These are phyloP conservation scores for Arthrocladium fulminans DNA, from an alignment of 2,329 filamentous ascomycete genomes.

Conservation along the genomic window DNA sequence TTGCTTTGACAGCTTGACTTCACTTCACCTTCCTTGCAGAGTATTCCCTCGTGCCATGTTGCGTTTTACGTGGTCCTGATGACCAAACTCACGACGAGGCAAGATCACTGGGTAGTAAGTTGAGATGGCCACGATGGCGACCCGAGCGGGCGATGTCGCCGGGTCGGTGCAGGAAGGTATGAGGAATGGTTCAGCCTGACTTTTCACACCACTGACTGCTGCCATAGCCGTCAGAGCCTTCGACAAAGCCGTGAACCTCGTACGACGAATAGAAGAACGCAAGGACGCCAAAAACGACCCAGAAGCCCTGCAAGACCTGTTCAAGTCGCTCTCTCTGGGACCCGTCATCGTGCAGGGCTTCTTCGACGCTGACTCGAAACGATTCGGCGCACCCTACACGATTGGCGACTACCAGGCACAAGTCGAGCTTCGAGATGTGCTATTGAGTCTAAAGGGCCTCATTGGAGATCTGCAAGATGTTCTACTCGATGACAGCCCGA, in stretches of 20 bases:
- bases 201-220: background rate
- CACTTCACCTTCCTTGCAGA: background rate
- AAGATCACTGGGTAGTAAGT: background rate
- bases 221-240: slow-evolving; percentile 27
- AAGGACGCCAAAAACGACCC: slow-evolving; percentile 15
- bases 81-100: background rate
- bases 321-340: slow-evolving; percentile 30
- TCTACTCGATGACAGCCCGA: slow-evolving; percentile 25
- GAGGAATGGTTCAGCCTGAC: slow-evolving; percentile 1
- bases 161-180: slow-evolving; percentile 6
- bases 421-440: slow-evolving; percentile 33
- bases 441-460: slow-evolving; percentile 31
- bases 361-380: slow-evolving; percentile 28
- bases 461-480: slow-evolving; percentile 28
- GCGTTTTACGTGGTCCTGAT: background rate
- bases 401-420: slow-evolving; percentile 30
- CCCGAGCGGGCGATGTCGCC: background rate
- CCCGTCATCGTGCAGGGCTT: slow-evolving; percentile 29
- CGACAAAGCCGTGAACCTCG: slow-evolving; percentile 26
- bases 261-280: slow-evolving; percentile 24
- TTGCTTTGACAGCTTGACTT: no score
- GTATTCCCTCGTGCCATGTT: background rate
- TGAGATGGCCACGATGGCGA: background rate
- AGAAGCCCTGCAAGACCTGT: slow-evolving; percentile 24
- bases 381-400: slow-evolving; percentile 29